Conservation (phyloP, 164 flowering plant species). For the Euptelea pleiosperma region DNA sequence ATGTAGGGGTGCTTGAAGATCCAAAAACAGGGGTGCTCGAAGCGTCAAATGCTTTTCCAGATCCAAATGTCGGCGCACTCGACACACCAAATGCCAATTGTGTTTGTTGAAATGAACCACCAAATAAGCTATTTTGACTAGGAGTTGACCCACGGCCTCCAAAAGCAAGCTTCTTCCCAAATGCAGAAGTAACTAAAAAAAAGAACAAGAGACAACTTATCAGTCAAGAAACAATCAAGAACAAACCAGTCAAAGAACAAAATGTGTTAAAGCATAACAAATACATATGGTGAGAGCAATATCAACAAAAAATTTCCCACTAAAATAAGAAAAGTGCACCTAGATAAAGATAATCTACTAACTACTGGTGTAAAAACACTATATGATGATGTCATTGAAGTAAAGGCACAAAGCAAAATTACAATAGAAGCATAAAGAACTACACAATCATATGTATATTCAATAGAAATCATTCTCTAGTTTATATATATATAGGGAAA, state of each 20-base stretch:
- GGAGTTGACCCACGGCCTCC: slow-evolving; percentile 75
- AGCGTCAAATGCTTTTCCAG: no score
- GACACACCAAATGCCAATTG: slow-evolving; percentile 94
- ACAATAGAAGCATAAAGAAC: no score
- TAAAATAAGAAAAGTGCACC: background rate
- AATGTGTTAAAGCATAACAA: background rate
- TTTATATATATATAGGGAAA: no score
- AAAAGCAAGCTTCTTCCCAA: slow-evolving; percentile 82
- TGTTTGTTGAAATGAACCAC: slow-evolving; percentile 74
- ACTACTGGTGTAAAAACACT: no score
- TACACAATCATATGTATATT: no score
- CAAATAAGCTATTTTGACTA: slow-evolving; percentile 75
- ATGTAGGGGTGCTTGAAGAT: slow-evolving; percentile 47
- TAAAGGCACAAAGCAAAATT: no score
- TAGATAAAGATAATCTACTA: no score
- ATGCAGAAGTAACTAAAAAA: slow-evolving; percentile 55
- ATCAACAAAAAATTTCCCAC: background rate
- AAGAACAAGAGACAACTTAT: background rate
- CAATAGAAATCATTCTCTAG: no score
- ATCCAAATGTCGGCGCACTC: no score
- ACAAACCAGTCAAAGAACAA: background rate
- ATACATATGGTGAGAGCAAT: background rate
- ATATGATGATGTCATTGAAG: no score
- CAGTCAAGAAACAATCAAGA: background rate
- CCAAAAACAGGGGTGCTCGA: no score